Conservation (phyloP, 371 early-diverging fungal genomes). For the Circinella minor region DNA sequence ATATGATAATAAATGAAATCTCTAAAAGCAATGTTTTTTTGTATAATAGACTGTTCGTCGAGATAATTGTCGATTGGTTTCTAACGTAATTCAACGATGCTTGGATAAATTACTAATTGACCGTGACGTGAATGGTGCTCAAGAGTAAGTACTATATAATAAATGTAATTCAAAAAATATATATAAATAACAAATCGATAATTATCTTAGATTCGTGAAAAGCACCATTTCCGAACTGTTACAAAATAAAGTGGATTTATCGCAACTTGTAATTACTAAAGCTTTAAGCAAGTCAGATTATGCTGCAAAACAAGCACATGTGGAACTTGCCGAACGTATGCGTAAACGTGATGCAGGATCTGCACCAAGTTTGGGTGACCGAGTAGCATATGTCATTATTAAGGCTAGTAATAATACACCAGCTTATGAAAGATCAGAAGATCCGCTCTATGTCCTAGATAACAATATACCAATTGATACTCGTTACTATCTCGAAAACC, state of each 20-base stretch:
- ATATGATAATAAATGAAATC: too few species aligned
- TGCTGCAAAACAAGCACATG: constrained; percentile 97
- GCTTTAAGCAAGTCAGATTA: constrained; percentile 97
- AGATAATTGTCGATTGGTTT: constrained; percentile 97
- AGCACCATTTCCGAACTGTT: constrained; percentile 92
- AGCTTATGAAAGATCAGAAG: constrained; percentile 99
- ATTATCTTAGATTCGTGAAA: constrained; percentile 78
- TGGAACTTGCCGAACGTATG: constrained; percentile 97
- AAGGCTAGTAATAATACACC: constrained; percentile 89
- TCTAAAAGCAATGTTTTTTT: neutral
- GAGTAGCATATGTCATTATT: constrained; percentile 99
- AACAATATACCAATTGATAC: constrained; percentile 99
- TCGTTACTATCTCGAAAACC: constrained; percentile 99
- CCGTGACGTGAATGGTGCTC: constrained; percentile 91
- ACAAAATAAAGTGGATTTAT: constrained; percentile 97
- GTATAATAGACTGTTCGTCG: constrained; percentile 92
- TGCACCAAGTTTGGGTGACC: constrained; percentile 97
- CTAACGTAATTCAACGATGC: constrained; percentile 93
- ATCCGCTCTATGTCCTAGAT: constrained; percentile 99
- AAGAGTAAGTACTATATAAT: constrained; percentile 57
- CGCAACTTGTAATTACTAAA: constrained; percentile 98
- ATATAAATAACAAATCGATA: neutral
- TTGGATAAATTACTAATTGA: constrained; percentile 93
- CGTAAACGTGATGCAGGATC: constrained; percentile 96
- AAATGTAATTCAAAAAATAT: neutral